Evolutionary conservation across 2,329 filamentous ascomycete species (phyloP).

Genomic region (Penicillium sp.): DNA sequence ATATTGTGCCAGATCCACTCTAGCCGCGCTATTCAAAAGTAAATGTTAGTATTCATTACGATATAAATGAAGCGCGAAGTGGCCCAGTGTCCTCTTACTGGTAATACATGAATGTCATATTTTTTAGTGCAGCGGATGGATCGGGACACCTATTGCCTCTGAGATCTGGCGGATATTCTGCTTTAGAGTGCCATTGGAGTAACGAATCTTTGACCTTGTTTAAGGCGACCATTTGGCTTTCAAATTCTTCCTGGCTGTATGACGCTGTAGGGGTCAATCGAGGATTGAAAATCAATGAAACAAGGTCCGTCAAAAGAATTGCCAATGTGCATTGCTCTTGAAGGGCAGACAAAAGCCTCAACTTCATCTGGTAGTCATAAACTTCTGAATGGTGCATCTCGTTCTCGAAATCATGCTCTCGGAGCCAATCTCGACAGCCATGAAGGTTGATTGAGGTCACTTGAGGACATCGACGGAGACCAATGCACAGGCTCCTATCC

Average conservation of each 20-base stretch:
- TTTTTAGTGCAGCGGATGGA: constrained; percentile 48
- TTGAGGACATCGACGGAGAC: constrained; percentile 53
- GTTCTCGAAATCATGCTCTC: constrained; percentile 47
- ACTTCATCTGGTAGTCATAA: constrained; percentile 49
- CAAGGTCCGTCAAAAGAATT: constrained; percentile 49
- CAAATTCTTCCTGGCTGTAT: constrained; percentile 14
- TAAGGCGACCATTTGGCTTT: constrained; percentile 7
- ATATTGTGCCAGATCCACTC: constrained; percentile 50
- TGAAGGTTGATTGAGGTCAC: constrained; percentile 51
- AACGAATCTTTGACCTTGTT: constrained; percentile 16
- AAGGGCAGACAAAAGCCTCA: constrained; percentile 47
- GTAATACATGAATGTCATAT: constrained; percentile 55
- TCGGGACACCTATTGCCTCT: constrained; percentile 32
- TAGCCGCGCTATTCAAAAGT: constrained; percentile 36
- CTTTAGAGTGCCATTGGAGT: constrained; percentile 19
- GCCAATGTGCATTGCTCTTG: constrained; percentile 49
- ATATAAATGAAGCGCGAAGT: too few relatives aligned
- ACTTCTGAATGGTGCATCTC: constrained; percentile 50
- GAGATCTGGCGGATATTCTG: background rate
- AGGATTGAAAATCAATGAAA: constrained; percentile 47
- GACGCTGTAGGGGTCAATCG: constrained; percentile 12
- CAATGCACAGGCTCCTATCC: constrained; percentile 52
- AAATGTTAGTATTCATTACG: background rate
- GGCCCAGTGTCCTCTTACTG: constrained; percentile 39
- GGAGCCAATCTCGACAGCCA: constrained; percentile 40